These are phyloP conservation scores for Collybia sordida DNA, from an alignment of 768 basidiomycete species.

Conservation along the genomic window DNA sequence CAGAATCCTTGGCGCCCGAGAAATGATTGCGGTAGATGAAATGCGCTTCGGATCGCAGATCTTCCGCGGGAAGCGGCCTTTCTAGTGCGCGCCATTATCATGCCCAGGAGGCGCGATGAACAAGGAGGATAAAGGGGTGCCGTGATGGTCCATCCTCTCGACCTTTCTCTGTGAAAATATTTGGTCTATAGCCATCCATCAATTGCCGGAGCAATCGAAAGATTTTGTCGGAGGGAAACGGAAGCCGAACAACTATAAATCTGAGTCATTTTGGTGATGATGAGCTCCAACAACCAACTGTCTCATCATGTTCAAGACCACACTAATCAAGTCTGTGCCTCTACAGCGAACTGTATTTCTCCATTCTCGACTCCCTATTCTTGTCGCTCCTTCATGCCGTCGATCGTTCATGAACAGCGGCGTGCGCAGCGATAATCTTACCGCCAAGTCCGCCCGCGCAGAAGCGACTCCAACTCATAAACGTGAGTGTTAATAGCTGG, in stretches of 20 bases:
- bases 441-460: constrained; percentile 15
- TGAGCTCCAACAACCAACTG: background rate
- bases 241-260: constrained; percentile 12
- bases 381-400: constrained; percentile 8
- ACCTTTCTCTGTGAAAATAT: background rate
- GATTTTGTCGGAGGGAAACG: constrained; percentile 14
- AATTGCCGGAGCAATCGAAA: constrained; percentile 6
- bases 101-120: background rate
- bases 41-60: background rate
- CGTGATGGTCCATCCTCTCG: background rate
- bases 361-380: constrained; percentile 6
- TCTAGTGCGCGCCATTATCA: constrained; percentile 1
- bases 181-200: constrained; percentile 9
- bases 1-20: too few relatives aligned
- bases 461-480: constrained; percentile 17
- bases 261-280: constrained; percentile 3
- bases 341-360: constrained; percentile 9
- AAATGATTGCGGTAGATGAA: too few relatives aligned
- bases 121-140: background rate
- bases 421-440: constrained; percentile 12
- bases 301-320: constrained; percentile 11
- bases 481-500: constrained; percentile 8
- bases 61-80: background rate
- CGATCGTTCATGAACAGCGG: constrained; percentile 15
- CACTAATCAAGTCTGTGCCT: constrained; percentile 8